phyloP scores from a whole-genome alignment of 208 protist species.

The Ichthyophonus hoferi region DNA sequence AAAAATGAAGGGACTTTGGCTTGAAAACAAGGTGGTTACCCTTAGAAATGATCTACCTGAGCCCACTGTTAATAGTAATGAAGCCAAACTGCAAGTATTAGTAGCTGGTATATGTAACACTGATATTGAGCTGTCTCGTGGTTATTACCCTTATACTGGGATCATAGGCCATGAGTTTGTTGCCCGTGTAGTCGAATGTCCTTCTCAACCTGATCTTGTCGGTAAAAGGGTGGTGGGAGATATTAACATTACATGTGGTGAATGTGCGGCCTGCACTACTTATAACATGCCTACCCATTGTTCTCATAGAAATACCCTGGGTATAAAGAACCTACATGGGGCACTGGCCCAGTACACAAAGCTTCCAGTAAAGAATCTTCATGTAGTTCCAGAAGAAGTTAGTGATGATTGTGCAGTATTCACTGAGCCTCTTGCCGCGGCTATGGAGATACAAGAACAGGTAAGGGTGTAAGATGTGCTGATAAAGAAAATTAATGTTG shows the following conservation, averaged over 20 bases:
- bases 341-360: background rate
- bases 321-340: background rate
- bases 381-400: background rate
- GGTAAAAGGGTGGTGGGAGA: background rate
- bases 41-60: background rate
- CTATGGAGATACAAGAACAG: background rate
- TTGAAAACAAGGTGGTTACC: background rate
- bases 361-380: background rate
- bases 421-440: background rate
- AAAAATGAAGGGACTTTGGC: background rate
- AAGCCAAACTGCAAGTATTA: background rate
- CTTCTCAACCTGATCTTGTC: background rate
- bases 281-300: background rate
- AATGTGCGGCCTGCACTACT: background rate
- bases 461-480: too few relatives aligned
- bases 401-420: background rate
- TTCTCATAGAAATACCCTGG: background rate
- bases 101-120: background rate
- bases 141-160: background rate
- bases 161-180: background rate
- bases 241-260: background rate
- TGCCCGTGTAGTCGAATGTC: background rate
- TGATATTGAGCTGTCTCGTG: background rate
- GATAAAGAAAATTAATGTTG: too few relatives aligned
- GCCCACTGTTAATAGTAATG: background rate